Evolutionary conservation across 2,329 filamentous ascomycete genomes (phyloP).

Genomic region (Endothia cerciana): DNA sequence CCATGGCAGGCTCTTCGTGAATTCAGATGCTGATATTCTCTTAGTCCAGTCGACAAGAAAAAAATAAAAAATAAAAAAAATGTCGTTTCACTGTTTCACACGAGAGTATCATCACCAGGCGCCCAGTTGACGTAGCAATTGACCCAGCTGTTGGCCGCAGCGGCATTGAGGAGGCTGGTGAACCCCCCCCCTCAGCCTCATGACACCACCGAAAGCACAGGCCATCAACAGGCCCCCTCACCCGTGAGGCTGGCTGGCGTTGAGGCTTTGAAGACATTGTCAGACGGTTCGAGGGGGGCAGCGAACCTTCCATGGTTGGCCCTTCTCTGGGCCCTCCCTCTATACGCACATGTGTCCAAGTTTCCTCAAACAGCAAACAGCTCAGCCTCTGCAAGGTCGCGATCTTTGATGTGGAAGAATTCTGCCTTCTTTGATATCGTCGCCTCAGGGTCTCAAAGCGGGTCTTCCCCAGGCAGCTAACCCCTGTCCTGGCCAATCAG

Average conservation of each 20-base stretch:
- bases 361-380: not conserved
- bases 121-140: not conserved
- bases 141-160: not conserved
- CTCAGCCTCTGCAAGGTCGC: not conserved
- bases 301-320: not conserved
- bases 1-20: not conserved
- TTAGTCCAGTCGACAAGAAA: not conserved
- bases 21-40: not conserved
- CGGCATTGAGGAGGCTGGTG: slow-evolving; percentile 3
- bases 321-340: too few species aligned
- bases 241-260: slow-evolving; percentile 17
- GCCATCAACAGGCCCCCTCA: slow-evolving; percentile 2
- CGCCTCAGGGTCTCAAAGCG: slow-evolving; percentile 22
- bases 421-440: slow-evolving; percentile 15
- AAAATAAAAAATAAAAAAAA: too few species aligned
- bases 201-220: not conserved
- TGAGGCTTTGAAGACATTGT: not conserved
- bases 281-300: not conserved
- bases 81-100: not conserved
- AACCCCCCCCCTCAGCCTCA: slow-evolving; percentile 24
- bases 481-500: slow-evolving; percentile 25
- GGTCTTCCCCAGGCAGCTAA: slow-evolving; percentile 15
- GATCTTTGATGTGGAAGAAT: not conserved
- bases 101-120: not conserved
- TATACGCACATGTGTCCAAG: not conserved